Evolutionary conservation across 164 flowering plant species (phyloP).

Genomic region (Tetrastigma voinierianum): DNA sequence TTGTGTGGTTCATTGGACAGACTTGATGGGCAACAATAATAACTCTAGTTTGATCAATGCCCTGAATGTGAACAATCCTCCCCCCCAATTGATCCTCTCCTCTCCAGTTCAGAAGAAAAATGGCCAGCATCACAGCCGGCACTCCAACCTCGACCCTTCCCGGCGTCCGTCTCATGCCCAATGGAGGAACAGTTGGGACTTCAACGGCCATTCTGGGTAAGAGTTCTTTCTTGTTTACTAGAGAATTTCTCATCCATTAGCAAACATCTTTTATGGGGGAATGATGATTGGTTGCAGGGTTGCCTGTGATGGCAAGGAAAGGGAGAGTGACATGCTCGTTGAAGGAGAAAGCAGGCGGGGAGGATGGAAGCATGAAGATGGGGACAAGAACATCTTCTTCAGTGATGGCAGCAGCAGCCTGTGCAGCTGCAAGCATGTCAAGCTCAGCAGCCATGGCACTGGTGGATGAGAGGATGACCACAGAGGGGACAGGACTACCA

Average conservation of each 20-base stretch:
- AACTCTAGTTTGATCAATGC: neutral
- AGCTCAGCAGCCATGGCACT: constrained; percentile 51
- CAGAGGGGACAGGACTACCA: constrained; percentile 94
- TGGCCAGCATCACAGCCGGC: constrained; percentile 40
- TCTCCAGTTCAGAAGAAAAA: constrained; percentile 13
- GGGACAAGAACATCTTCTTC: constrained; percentile 24
- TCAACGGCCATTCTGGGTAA: constrained; percentile 27
- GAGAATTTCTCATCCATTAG: neutral
- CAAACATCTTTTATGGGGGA: neutral
- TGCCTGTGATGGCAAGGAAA: constrained; percentile 25
- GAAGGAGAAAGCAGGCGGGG: constrained; percentile 15
- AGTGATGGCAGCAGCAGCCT: constrained; percentile 25
- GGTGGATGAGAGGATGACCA: constrained; percentile 93
- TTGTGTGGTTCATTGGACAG: constrained; percentile 16
- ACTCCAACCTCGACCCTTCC: constrained; percentile 22
- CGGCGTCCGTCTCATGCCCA: constrained; percentile 15
- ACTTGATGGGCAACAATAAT: constrained; percentile 9
- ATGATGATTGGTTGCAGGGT: constrained; percentile 13
- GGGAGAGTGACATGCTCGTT: constrained; percentile 31
- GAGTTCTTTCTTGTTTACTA: neutral
- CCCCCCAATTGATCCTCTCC: neutral
- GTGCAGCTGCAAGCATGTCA: constrained; percentile 18
- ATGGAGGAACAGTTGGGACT: constrained; percentile 2
- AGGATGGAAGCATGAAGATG: constrained; percentile 1
- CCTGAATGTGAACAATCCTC: too few species aligned